Evolutionary conservation across 163 green algal genomes (phyloP).

Genomic region (Volvox carteri): DNA sequence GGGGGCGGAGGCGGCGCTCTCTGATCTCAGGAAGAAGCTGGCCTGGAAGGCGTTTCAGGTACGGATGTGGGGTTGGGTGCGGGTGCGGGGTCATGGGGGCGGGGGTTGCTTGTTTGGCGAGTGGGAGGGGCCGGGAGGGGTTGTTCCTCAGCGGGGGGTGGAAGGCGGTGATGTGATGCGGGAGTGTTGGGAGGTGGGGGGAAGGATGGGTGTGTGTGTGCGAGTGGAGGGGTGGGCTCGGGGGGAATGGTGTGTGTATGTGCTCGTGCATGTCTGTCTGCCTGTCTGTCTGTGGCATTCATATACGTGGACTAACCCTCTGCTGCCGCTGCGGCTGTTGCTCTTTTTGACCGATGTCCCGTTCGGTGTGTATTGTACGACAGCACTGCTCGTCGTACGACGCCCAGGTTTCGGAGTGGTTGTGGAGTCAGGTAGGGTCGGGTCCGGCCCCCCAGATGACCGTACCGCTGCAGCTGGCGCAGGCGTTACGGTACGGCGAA

Average conservation of each 20-base stretch:
- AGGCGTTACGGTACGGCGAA: constrained; percentile 94
- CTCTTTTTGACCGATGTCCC: not conserved
- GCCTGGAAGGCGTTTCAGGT: constrained; percentile 97
- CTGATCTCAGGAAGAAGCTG: constrained; percentile 81
- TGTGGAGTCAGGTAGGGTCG: constrained; percentile 89
- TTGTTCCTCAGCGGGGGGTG: not conserved
- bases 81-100: not conserved
- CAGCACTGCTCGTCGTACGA: constrained; percentile 97
- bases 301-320: not conserved
- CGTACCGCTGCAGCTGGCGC: constrained; percentile 87
- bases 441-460: constrained; percentile 80
- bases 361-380: not conserved
- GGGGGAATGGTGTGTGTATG: not conserved
- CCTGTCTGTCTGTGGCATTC: not conserved
- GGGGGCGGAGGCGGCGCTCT: not conserved
- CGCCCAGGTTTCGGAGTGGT: constrained; percentile 89
- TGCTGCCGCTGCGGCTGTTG: not conserved
- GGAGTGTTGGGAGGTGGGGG: not conserved
- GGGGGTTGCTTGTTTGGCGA: not conserved
- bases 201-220: not conserved
- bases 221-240: too few relatives aligned
- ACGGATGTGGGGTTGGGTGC: not conserved
- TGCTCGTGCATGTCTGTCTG: not conserved
- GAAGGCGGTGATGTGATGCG: not conserved
- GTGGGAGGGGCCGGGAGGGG: not conserved